Evolutionary conservation across 257 asterid species (phyloP).

Genomic region (Cordia subcordata): DNA sequence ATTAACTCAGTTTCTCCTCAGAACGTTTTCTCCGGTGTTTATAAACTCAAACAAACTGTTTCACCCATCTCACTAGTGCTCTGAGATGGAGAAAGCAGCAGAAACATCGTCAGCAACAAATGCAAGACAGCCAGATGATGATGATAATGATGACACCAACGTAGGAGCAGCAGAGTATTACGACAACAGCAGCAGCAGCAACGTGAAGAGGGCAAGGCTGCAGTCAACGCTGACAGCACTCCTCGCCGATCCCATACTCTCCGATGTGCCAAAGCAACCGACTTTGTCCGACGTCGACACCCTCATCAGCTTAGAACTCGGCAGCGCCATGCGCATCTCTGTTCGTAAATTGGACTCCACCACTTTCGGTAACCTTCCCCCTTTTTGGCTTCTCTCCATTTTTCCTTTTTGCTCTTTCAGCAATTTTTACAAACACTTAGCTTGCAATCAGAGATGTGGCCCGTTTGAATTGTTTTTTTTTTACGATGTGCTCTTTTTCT

Average conservation of each 20-base stretch:
- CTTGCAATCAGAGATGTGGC: slow-evolving; percentile 5
- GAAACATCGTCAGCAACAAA: neutral
- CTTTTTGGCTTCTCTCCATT: neutral
- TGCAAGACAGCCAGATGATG: neutral
- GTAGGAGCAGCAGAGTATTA: slow-evolving; percentile 37
- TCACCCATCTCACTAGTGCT: too few species aligned
- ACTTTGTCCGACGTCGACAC: slow-evolving; percentile 77
- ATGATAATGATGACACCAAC: slow-evolving; percentile 28
- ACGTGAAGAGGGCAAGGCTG: slow-evolving; percentile 56
- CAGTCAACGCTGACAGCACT: slow-evolving; percentile 63
- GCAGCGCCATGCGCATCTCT: slow-evolving; percentile 92
- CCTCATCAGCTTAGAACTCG: slow-evolving; percentile 83
- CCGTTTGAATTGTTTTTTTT: too few species aligned
- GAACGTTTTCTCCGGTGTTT: too few species aligned
- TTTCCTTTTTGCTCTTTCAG: too few species aligned
- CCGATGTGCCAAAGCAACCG: slow-evolving; percentile 77
- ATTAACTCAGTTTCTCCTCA: too few species aligned
- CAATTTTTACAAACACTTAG: slow-evolving; percentile 39
- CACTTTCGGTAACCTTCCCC: slow-evolving; percentile 41
- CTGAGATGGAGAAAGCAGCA: neutral
- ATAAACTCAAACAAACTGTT: too few species aligned
- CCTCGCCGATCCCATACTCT: slow-evolving; percentile 75
- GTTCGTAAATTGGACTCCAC: slow-evolving; percentile 64
- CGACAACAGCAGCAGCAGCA: slow-evolving; percentile 43
- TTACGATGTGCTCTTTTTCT: too few species aligned